phyloP scores from a whole-genome alignment of 1,139 yeast species.

The Debaryomyces coudertii region DNA sequence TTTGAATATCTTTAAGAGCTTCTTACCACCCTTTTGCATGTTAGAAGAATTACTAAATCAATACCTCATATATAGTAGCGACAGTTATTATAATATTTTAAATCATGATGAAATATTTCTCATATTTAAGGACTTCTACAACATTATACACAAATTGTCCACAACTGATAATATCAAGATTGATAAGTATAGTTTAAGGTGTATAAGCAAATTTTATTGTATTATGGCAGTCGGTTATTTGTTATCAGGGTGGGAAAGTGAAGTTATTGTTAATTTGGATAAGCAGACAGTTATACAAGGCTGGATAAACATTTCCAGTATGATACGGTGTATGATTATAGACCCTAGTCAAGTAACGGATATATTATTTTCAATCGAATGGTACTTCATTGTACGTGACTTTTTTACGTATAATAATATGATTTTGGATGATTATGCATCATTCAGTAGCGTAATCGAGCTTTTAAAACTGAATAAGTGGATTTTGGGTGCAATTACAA shows the following conservation, averaged over 20 bases:
- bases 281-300: conserved; percentile 17
- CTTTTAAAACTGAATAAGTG: conserved; percentile 31
- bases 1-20: neutral
- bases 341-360: conserved; percentile 29
- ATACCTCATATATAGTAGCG: neutral
- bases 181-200: neutral
- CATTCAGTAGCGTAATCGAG: conserved; percentile 34
- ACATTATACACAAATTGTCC: neutral
- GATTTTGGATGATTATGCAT: conserved; percentile 33
- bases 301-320: conserved; percentile 31
- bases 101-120: neutral
- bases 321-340: conserved; percentile 23
- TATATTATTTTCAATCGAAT: conserved; percentile 23
- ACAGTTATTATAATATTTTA: neutral
- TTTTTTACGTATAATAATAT: conserved; percentile 27
- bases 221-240: neutral
- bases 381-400: conserved; percentile 33
- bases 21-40: neutral
- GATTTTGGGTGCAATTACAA: conserved; percentile 27
- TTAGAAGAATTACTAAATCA: neutral
- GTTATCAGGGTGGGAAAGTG: neutral
- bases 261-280: conserved; percentile 1
- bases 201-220: neutral
- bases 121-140: neutral
- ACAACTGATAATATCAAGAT: neutral